phyloP scores from a whole-genome alignment of 768 basidiomycete species.

The Crucibulum laeve region DNA sequence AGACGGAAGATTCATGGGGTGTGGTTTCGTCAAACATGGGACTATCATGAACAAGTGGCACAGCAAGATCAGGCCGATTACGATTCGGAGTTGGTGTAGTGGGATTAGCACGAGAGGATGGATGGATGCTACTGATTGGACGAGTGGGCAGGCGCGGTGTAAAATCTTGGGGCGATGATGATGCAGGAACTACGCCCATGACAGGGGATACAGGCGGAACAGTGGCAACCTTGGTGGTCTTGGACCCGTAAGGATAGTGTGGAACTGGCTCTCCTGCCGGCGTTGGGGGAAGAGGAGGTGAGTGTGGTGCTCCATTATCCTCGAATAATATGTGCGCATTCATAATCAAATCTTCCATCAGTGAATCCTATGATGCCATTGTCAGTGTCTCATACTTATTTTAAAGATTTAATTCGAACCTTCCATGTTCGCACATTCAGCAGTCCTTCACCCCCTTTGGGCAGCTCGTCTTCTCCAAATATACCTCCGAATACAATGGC shows the following conservation, averaged over 20 bases:
- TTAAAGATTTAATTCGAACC: constrained; percentile 34
- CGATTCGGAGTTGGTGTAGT: constrained; percentile 41
- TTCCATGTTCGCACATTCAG: constrained; percentile 72
- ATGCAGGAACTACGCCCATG: constrained; percentile 7
- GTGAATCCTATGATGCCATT: constrained; percentile 27
- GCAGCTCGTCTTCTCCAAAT: constrained; percentile 89
- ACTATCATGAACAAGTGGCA: constrained; percentile 11
- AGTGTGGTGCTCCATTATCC: constrained; percentile 39
- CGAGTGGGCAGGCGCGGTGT: constrained; percentile 65
- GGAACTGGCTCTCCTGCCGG: constrained; percentile 61
- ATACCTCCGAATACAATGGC: constrained; percentile 88
- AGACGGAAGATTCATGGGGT: background rate
- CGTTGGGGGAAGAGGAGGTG: constrained; percentile 72
- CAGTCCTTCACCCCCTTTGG: constrained; percentile 65
- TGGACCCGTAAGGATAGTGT: constrained; percentile 62
- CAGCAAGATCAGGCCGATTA: constrained; percentile 24
- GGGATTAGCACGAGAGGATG: constrained; percentile 56
- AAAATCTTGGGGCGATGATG: constrained; percentile 57
- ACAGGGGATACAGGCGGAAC: constrained; percentile 30
- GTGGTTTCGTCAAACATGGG: constrained; percentile 4
- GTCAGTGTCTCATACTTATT: background rate
- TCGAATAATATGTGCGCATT: constrained; percentile 68
- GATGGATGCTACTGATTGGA: constrained; percentile 74
- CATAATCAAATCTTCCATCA: constrained; percentile 85
- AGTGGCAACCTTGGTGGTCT: constrained; percentile 59